phyloP scores from a whole-genome alignment of 805 yeast genomes.

The Gaillardinia entomophila region DNA sequence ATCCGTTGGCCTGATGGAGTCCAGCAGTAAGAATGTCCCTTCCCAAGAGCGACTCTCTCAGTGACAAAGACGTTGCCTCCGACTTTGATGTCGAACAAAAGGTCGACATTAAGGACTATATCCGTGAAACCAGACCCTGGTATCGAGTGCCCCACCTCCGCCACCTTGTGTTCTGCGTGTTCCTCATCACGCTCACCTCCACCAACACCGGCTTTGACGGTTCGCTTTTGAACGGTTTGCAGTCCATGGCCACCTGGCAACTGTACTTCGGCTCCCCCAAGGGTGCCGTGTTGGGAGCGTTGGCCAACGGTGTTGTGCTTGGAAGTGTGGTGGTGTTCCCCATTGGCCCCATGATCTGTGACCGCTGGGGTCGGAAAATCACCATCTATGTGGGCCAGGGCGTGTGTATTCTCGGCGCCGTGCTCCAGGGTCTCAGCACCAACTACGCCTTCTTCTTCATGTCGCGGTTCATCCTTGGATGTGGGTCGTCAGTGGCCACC shows the following conservation, averaged over 20 bases:
- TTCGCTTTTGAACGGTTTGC: slow-evolving; percentile 44
- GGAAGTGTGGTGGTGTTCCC: slow-evolving; percentile 31
- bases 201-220: slow-evolving; percentile 32
- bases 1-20: too few relatives aligned
- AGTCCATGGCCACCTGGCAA: slow-evolving; percentile 38
- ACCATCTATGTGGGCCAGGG: slow-evolving; percentile 14
- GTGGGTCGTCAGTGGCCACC: slow-evolving; percentile 37
- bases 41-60: neutral
- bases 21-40: too few relatives aligned
- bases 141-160: slow-evolving; percentile 32
- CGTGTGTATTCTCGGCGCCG: slow-evolving; percentile 26
- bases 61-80: neutral
- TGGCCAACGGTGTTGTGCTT: slow-evolving; percentile 18
- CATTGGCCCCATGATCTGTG: slow-evolving; percentile 15
- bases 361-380: slow-evolving; percentile 37
- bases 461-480: slow-evolving; percentile 44
- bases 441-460: slow-evolving; percentile 31
- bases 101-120: neutral
- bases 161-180: slow-evolving; percentile 29
- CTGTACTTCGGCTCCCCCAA: slow-evolving; percentile 22
- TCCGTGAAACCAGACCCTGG: slow-evolving; percentile 15
- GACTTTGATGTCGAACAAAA: neutral
- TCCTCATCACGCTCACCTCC: slow-evolving; percentile 40
- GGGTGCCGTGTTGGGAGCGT: slow-evolving; percentile 16
- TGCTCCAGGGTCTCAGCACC: slow-evolving; percentile 31